A percentile compares a stretch with the other conserved stretches of the same genome.
These are phyloP conservation scores for Colletotrichum cuscutae DNA, from an alignment of 2,329 filamentous ascomycete genomes.

Conservation along the genomic window DNA sequence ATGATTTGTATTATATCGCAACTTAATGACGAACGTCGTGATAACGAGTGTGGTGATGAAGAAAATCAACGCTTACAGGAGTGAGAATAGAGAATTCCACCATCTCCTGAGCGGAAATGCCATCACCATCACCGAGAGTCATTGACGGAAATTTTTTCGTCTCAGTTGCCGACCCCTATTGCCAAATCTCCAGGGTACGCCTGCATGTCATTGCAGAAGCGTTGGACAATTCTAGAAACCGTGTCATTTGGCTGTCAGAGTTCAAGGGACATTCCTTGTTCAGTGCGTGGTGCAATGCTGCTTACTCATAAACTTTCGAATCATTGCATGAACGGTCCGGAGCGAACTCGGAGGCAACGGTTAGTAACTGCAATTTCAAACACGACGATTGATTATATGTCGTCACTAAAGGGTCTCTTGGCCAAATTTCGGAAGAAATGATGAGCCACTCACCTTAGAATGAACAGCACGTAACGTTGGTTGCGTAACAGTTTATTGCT, in stretches of 20 bases:
- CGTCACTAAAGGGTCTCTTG: background rate
- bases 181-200: slow-evolving; percentile 11
- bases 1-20: background rate
- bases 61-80: background rate
- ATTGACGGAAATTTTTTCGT: slow-evolving; percentile 21
- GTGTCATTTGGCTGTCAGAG: slow-evolving; percentile 20
- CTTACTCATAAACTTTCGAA: slow-evolving; percentile 25
- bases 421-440: background rate
- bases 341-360: background rate
- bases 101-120: background rate
- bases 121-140: slow-evolving; percentile 17
- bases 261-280: slow-evolving; percentile 27
- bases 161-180: slow-evolving; percentile 28
- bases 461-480: background rate
- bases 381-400: background rate
- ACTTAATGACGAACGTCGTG: background rate
- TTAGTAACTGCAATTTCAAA: background rate
- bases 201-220: slow-evolving; percentile 21
- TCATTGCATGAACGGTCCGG: background rate
- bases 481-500: background rate
- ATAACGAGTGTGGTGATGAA: slow-evolving; percentile 3
- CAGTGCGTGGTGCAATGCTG: background rate
- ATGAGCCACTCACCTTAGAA: background rate
- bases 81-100: background rate
- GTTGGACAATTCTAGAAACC: background rate